Evolutionary conservation across 495 filamentous ascomycete species (phyloP).

Genomic region (Penicillium egyptiacum): DNA sequence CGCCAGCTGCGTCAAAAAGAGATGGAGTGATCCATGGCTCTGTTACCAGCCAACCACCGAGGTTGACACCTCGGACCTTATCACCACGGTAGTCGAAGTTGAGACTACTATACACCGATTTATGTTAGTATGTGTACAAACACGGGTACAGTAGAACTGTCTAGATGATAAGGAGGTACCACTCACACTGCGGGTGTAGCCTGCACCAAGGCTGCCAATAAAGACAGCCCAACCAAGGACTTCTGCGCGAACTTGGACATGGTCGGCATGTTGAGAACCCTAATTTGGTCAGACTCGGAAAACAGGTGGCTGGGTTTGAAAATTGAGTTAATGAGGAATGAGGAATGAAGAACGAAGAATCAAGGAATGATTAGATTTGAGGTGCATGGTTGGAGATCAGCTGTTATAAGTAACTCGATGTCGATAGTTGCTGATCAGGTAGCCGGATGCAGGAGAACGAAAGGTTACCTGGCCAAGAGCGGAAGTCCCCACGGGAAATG

Average conservation of each 20-base stretch:
- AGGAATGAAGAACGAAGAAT: constrained; percentile 22
- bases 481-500: constrained; percentile 6
- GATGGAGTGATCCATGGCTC: constrained; percentile 69
- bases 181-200: constrained; percentile 43
- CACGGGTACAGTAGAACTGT: neutral
- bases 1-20: constrained; percentile 52
- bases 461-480: constrained; percentile 15
- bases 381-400: constrained; percentile 36
- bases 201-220: constrained; percentile 34
- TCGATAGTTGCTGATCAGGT: constrained; percentile 12
- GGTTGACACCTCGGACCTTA: constrained; percentile 56
- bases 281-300: constrained; percentile 13
- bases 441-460: constrained; percentile 21
- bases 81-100: constrained; percentile 46
- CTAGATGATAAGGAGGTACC: neutral
- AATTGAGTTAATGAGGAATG: constrained; percentile 25
- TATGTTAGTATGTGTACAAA: constrained; percentile 8
- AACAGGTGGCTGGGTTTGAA: constrained; percentile 29
- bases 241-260: constrained; percentile 33
- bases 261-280: constrained; percentile 37
- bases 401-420: constrained; percentile 39
- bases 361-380: constrained; percentile 24
- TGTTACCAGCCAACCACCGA: constrained; percentile 59
- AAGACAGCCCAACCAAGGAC: constrained; percentile 34
- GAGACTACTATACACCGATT: constrained; percentile 28